Evolutionary conservation across 208 protist genomes (phyloP), one percentile per base, ranked within the genome.

Genomic region (Leishmania tarentolae): DNA sequence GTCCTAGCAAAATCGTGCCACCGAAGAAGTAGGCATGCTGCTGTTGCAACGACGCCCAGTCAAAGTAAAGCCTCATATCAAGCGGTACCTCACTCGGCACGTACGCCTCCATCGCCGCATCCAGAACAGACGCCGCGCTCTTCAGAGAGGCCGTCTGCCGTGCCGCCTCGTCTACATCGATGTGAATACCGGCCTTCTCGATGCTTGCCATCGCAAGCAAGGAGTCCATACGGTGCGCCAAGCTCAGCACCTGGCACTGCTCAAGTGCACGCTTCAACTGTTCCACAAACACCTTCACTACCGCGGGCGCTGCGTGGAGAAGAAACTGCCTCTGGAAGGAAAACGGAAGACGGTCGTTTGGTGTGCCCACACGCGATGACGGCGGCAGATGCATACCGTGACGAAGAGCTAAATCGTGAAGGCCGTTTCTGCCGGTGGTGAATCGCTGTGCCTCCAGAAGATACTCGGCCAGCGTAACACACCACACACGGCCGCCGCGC

Each of bases 401-500:
- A 46, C 86, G 87, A n/a, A 93, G 78, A 1, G 88, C 87, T 46
- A 97, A 76, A 24, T 88, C 88, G 44, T 86, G 73, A 40, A 97
- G 78, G 19, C 75, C 78, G 82, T 96, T 94, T 52, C 80, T 76
- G 35, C 91, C 90, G 7, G 88, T 92, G 59, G 82, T 83, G 76
- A 79, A 88, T 31, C 91, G 87, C 80, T 96, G 91, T 31, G 90
- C 94, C 24, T 93, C 91, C 13, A 96, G 78, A 13, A 97, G 81
- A 61, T 97, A 97, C 87, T 97, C 91, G 8, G 91, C 94, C 71
- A 95, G 80, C 87, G 91, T 94, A 53, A 92, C 94, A 70, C 94
- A 97, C 94, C 94, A 97, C 78, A 97, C 89, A 37, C 92, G 87
- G 4, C 94, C 94, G 31, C 94, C 94, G 46, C 94, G 94, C 42